phyloP scores from a whole-genome alignment of 192 early-diverging fungal genomes.

The Backusella circina region DNA sequence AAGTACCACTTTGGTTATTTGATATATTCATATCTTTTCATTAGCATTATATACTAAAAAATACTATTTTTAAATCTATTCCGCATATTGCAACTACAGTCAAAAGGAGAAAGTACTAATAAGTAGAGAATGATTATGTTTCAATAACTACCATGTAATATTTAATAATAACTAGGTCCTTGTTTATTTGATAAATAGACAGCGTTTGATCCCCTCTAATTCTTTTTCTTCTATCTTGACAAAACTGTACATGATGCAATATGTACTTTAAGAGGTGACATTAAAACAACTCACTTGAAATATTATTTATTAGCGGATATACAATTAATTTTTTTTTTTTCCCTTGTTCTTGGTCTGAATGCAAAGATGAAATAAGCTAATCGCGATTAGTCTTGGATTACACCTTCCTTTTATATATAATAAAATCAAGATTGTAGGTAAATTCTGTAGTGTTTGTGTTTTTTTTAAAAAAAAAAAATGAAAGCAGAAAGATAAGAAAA shows the following conservation, averaged over 20 bases:
- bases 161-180: neutral
- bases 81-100: neutral
- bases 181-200: neutral
- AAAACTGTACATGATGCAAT: neutral
- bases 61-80: no score
- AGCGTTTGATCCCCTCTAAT: neutral
- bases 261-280: neutral
- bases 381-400: neutral
- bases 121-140: neutral
- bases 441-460: no score
- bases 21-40: no score
- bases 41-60: no score
- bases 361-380: neutral
- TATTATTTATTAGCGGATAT: neutral
- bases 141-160: neutral
- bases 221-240: neutral
- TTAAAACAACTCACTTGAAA: neutral
- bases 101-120: neutral
- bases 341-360: neutral
- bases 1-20: no score
- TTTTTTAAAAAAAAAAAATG: neutral
- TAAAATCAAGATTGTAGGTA: neutral
- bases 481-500: neutral
- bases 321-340: neutral
- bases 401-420: neutral